Percentiles rank a stretch among this genome's conserved stretches.
Evolutionary conservation across 2,329 filamentous ascomycete species (phyloP).

Genomic region (Aspergillus brunneoviolaceus): DNA sequence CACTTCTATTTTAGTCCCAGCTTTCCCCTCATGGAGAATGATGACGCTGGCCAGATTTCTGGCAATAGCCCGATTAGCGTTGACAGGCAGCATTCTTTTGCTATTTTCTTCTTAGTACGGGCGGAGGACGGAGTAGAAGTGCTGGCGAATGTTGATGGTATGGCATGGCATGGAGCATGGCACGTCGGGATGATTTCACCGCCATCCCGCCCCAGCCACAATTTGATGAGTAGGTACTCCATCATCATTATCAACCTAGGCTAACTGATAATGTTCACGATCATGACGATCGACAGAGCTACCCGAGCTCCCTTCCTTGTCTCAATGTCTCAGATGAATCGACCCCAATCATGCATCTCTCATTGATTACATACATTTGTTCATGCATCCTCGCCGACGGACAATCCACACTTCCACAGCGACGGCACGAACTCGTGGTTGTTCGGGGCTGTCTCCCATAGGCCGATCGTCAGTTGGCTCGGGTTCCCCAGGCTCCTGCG

Average conservation of each 20-base stretch:
- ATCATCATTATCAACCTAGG: no score
- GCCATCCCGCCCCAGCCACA: constrained; percentile 3
- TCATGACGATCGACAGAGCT: not conserved
- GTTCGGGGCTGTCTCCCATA: not conserved
- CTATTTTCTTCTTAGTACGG: not conserved
- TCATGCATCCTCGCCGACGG: not conserved
- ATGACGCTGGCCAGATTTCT: not conserved
- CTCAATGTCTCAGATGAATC: not conserved
- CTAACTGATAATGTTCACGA: no score
- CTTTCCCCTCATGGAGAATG: not conserved
- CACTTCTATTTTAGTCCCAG: constrained; percentile 5
- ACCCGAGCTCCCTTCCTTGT: not conserved
- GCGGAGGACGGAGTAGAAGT: not conserved
- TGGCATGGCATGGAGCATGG: not conserved
- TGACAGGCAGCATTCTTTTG: constrained; percentile 3
- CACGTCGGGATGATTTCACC: not conserved
- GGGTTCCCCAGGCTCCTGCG: not conserved
- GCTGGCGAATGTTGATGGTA: not conserved
- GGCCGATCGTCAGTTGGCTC: not conserved
- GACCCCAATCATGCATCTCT: not conserved
- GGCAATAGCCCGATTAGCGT: not conserved
- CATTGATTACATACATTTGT: not conserved
- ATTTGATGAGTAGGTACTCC: not conserved
- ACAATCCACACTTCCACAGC: not conserved
- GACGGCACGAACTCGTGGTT: not conserved